phyloP scores from a whole-genome alignment of 495 filamentous ascomycete species.

The Xylaria venustula region DNA sequence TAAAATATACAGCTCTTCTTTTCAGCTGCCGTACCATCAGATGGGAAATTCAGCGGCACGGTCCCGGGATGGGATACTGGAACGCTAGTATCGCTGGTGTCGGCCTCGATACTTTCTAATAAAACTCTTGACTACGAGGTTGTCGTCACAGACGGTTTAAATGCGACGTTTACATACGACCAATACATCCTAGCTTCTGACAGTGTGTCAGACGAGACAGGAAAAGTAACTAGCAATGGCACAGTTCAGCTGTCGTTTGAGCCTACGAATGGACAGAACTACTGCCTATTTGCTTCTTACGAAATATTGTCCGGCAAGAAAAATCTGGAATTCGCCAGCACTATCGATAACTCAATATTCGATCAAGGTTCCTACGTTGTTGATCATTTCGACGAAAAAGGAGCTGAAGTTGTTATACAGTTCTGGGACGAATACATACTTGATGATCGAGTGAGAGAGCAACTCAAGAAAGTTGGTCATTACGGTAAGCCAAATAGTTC shows the following conservation, averaged over 20 bases:
- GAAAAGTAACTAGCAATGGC: constrained; percentile 18
- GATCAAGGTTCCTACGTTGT: constrained; percentile 33
- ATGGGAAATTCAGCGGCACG: constrained; percentile 15
- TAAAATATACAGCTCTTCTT: constrained; percentile 13
- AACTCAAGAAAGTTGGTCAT: constrained; percentile 31
- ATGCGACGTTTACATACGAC: too few relatives aligned
- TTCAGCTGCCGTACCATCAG: not conserved
- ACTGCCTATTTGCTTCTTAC: not conserved
- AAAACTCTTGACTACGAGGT: too few relatives aligned
- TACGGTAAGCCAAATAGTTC: constrained; percentile 6
- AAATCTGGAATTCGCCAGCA: not conserved
- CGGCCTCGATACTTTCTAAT: not conserved
- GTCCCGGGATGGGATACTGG: constrained; percentile 23
- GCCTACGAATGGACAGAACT: constrained; percentile 8
- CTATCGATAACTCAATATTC: constrained; percentile 6
- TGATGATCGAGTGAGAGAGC: constrained; percentile 20
- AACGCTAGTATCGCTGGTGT: constrained; percentile 15
- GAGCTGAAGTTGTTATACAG: constrained; percentile 25
- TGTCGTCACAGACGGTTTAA: not conserved
- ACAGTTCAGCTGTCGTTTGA: constrained; percentile 11
- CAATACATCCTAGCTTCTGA: not conserved
- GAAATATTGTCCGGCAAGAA: not conserved
- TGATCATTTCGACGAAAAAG: constrained; percentile 32
- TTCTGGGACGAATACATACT: constrained; percentile 34
- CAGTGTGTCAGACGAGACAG: constrained; percentile 5